Evolutionary conservation across 192 early-diverging fungal species (phyloP).

Genomic region (Coemansia sp.): DNA sequence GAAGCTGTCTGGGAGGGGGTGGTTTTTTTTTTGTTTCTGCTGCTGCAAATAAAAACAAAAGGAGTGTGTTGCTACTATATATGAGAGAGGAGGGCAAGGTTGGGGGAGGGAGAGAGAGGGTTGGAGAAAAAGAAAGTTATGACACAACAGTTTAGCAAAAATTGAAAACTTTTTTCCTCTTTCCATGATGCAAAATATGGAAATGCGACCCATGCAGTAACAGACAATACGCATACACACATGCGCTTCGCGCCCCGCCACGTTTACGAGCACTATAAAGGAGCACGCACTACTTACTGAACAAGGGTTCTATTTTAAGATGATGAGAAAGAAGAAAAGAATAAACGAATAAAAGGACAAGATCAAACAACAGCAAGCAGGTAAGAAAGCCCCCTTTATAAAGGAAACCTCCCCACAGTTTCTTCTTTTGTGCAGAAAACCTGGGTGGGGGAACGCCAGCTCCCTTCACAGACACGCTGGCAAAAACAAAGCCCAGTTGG

Average conservation of each 20-base stretch:
- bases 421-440: too few relatives aligned
- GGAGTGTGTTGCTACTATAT: not conserved
- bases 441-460: too few relatives aligned
- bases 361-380: not conserved
- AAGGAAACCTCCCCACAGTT: too few relatives aligned
- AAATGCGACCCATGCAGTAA: not conserved
- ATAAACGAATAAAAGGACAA: not conserved
- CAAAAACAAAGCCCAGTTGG: too few relatives aligned
- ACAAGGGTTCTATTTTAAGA: not conserved
- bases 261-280: not conserved
- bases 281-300: conserved; percentile 2
- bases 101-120: not conserved
- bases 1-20: too few relatives aligned
- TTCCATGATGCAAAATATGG: not conserved
- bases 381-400: too few relatives aligned
- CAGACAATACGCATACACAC: not conserved
- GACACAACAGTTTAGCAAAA: too few relatives aligned
- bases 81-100: conserved; percentile 1
- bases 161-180: too few relatives aligned
- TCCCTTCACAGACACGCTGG: too few relatives aligned
- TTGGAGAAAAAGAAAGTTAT: too few relatives aligned
- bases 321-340: not conserved
- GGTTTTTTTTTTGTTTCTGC: not conserved
- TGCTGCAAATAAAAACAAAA: conserved; percentile 2
- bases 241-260: too few relatives aligned